Evolutionary conservation across 2,329 filamentous ascomycete genomes (phyloP), one percentile per base, ranked within the genome.

Genomic region (Paraphaeosphaeria sporulosa): DNA sequence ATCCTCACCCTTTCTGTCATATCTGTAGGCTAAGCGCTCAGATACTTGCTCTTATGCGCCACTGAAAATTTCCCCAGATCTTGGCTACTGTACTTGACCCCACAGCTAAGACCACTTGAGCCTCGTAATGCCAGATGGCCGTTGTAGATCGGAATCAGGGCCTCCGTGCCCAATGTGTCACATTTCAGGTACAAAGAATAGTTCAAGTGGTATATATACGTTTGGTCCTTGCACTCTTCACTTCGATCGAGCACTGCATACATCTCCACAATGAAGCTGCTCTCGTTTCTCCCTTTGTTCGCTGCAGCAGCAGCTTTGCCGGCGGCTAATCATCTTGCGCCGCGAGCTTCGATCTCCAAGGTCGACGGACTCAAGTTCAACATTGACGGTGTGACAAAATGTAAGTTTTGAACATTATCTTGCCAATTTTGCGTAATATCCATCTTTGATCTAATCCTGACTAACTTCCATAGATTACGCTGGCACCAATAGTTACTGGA

Each of bases 401-500:
- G 70, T 71, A 46, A 50, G 61, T 57, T 8, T 40, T 40, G 5
- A 40, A 40, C 5, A 34, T 49, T 40, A 7, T 42, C 19, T 7
- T 30, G 12, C 19, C 19, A 36, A 3, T 4, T 48, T 4, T 27
- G 1, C 43, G 42, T 30, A 2, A 21, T 5, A 36, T 15, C 3
- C 5, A 40, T 40, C 17, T 7, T n/a, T 8, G 15, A 19, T 4
- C 17, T 6, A 27, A 27, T 40, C 36, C 54, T 63, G 19, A 59
- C 19, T 13, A 17, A 5, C 15, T 7, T n/a, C 17, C 23, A 5
- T n/a, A 73, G 68, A 86, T 71, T 84, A 82, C 62, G 83, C 82
- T 15, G 85, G 85, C 21, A 85, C 80, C 50, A 87, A 87, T 73
- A 78, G 82, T 43, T 87, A 86, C 76, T 87, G 84, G 83, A 80